phyloP scores from a whole-genome alignment of 805 yeast species.

The Sporopachydermia quercuum region DNA sequence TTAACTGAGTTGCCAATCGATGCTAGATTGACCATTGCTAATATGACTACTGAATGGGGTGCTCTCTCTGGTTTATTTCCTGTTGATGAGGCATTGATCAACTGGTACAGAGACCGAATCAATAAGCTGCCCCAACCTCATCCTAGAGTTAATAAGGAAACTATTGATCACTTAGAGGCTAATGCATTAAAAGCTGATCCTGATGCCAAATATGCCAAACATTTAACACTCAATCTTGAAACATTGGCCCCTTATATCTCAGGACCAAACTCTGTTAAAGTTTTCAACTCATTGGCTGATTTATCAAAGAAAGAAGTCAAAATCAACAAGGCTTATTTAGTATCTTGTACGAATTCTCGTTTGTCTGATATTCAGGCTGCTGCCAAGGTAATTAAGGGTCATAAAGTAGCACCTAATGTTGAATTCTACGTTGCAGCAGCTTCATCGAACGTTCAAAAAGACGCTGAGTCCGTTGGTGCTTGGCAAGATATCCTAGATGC shows the following conservation, averaged over 20 bases:
- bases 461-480: slow-evolving; percentile 82
- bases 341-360: slow-evolving; percentile 95
- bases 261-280: slow-evolving; percentile 96
- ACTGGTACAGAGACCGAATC: slow-evolving; percentile 63
- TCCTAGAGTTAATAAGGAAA: slow-evolving; percentile 59
- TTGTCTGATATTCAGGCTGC: slow-evolving; percentile 89
- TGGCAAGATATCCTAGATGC: slow-evolving; percentile 85
- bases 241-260: slow-evolving; percentile 80
- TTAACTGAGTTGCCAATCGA: slow-evolving; percentile 57
- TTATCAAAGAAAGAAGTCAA: slow-evolving; percentile 58
- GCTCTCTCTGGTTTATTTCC: slow-evolving; percentile 96
- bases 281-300: slow-evolving; percentile 64
- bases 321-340: slow-evolving; percentile 88
- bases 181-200: slow-evolving; percentile 41
- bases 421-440: slow-evolving; percentile 98
- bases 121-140: slow-evolving; percentile 50
- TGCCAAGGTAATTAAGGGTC: slow-evolving; percentile 72
- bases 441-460: slow-evolving; percentile 80
- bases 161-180: slow-evolving; percentile 37
- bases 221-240: slow-evolving; percentile 62
- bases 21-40: slow-evolving; percentile 81
- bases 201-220: slow-evolving; percentile 82
- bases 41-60: slow-evolving; percentile 99
- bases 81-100: slow-evolving; percentile 64
- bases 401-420: slow-evolving; percentile 75